Base-by-base conservation (phyloP, 129 eudicot genomes). In the Helianthus tuberosus region DNA sequence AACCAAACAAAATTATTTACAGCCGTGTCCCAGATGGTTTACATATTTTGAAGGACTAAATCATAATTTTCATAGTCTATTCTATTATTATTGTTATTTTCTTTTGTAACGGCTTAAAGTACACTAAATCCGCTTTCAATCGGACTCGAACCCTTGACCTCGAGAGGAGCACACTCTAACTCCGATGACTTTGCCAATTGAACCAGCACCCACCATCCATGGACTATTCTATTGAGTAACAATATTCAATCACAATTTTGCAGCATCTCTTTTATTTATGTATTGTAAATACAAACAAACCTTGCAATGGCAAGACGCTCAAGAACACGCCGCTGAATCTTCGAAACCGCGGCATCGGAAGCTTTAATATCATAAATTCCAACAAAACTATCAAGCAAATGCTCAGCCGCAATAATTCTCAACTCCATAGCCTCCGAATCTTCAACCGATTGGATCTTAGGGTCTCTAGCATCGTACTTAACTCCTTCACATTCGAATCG, bases 291-390 rank as follows among this genome's bases (percentile, higher is more conserved):
- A 77, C 66, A 15, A 66, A 69, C 73, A 75, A 66, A 93, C 98
- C 98, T 82, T 36, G 97, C 97, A 76, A 85, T 69, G 47, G 96
- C 97, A 1, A 92, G 93, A 29, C 86, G 86, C 72, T 87, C 91
- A n/a, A 92, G 91, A 7, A 77, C 78, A 6, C 77, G 77, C 11
- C 93, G 87, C 58, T 87, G 91, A 2, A 49, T 39, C 60, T 69
- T 54, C 1, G 91, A 73, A 65, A 87, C 39, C 3, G 74, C 77
- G 10, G 86, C 69, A 44, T 74, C 80, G 1, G 87, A 87, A 39
- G 89, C 87, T 75, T 83, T 77, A 64, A 77, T 63, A 57, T 90
- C 98, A 70, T 86, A 90, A 8, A 94, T 66, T 5, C 98, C 98
- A 3, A 94, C 46, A 57, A 88, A 90, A 66, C 85, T 77, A 55